Conservation (phyloP, 2,329 filamentous ascomycete species). For the Herpomyces periplanetae region DNA sequence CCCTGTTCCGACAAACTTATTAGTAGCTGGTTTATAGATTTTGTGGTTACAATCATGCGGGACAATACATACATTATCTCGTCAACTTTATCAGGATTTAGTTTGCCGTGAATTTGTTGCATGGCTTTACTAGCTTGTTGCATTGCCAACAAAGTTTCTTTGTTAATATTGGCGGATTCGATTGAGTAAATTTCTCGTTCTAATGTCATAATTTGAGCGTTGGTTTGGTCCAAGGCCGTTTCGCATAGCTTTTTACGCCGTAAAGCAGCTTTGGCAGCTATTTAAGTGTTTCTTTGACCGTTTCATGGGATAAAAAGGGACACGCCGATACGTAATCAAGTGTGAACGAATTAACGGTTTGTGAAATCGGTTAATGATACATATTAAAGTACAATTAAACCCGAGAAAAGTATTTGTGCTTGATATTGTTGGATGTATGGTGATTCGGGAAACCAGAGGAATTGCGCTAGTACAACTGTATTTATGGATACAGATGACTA, state of each 20-base stretch:
- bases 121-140: conserved; percentile 60
- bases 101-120: conserved; percentile 58
- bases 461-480: too few species aligned
- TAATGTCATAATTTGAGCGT: conserved; percentile 52
- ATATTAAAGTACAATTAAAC: background rate
- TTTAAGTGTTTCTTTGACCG: too few species aligned
- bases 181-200: conserved; percentile 89
- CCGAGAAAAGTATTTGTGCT: background rate
- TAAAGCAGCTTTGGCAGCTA: conserved; percentile 60
- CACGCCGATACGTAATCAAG: background rate
- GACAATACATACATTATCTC: conserved; percentile 35
- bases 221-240: conserved; percentile 60
- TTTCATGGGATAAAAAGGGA: too few species aligned
- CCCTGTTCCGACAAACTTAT: conserved; percentile 14
- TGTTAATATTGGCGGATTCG: conserved; percentile 93
- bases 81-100: conserved; percentile 80
- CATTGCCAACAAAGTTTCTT: conserved; percentile 79
- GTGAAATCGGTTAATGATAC: too few species aligned
- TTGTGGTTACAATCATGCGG: too few species aligned
- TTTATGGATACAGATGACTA: too few species aligned
- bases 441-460: too few species aligned
- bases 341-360: too few species aligned
- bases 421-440: background rate
- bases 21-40: too few species aligned
- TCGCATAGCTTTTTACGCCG: conserved; percentile 82